Evolutionary conservation across 148 eudicot species (phyloP), one percentile per base, ranked within the genome.

Genomic region (Rhododendron kiyosumense): DNA sequence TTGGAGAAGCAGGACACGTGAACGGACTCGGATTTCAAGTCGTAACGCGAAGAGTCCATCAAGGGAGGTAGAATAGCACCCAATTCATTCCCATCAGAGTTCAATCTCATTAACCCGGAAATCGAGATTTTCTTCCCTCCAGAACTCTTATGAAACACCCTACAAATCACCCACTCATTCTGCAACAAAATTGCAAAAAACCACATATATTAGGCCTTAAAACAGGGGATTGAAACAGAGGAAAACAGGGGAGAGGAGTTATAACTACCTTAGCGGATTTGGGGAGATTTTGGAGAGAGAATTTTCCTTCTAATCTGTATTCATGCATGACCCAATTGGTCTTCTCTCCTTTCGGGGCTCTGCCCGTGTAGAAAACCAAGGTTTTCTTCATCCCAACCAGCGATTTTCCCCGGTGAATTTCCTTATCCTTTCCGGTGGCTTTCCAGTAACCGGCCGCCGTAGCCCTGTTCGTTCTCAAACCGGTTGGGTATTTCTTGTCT

Each of bases 1-100:
- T 85, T 95, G 98, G 98, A 95, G 98, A 95, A 94, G 98, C 98
- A 94, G 98, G 94, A 85, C 93, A 94, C 97, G 93, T 90, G 91
- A 49, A 76, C 30, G 1, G 93, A 77, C 32, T 82, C 85, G 0
- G 86, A 52, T 9, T 86, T 78, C 34, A 65, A 80, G 41, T 77
- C 87, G 78, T 84, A 87, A 3, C 92, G 89, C 32, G 94, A 86
- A 28, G 92, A 82, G 10, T 93, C 96, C 90, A 85, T 89, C 45
- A 95, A 89, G 65, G 92, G 95, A 28, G 95, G 95, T n/a, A 92
- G 85, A 52, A 75, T 78, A 36, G 92, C 87, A 61, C 24, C 78
- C 48, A 84, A 80, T 17, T 91, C 88, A 7, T 87, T 84, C 43
- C 52, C 87, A 0, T 38, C 17, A 2, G 93, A 85, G 84, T 69